Base-by-base conservation (phyloP, 2,329 filamentous ascomycete genomes). In the Colletotrichum paranaense region DNA sequence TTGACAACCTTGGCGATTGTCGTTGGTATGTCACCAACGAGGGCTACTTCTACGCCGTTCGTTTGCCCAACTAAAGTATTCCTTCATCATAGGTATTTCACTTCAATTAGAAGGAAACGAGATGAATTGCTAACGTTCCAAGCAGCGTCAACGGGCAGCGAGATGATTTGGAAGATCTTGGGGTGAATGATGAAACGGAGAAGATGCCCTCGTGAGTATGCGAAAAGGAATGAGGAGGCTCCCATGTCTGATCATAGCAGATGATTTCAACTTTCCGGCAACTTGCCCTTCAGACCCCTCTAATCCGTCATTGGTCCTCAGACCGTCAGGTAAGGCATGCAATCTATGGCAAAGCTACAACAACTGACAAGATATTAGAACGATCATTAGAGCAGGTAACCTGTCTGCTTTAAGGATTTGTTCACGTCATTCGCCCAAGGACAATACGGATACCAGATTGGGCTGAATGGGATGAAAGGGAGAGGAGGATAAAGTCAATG, bases 41-140 rank as follows among this genome's bases (percentile, higher is more conserved):
- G 68, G 90, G 90, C 30, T 84, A 86, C 78, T 92, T 92, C 79
- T 92, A 92, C 76, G 90, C 90, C 72, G 86, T 90, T 62, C 86
- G 89, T 65, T 81, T 91, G 62, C 84, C 86, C 52, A 79, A 84
- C 75, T 84, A 77, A 76, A 57, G 26, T 16, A 30, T 2, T 16
- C 6, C 5, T 12, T 46, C 53, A 19, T 22, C 1, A 28, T 3
- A 5, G 46, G 59, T 65, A 12, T 28, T 55, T 60, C n/a, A 32
- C 46, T 2, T 32, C 22, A 16, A 5, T 7, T 28, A 2, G 46
- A 26, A 28, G 22, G 28, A 9, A 8, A 28, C 9, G 4, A 9
- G 16, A 42, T 11, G n/a, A 32, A 14, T 32, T 4, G 14, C 69
- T 72, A 8, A 62, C 35, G 22, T 26, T 14, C 7, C n/a, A 14